Percentiles rank a stretch among this genome's conserved stretches.
Conservation (phyloP, 1,284 basidiomycete genomes). For the Boletus albobrunnescens region DNA sequence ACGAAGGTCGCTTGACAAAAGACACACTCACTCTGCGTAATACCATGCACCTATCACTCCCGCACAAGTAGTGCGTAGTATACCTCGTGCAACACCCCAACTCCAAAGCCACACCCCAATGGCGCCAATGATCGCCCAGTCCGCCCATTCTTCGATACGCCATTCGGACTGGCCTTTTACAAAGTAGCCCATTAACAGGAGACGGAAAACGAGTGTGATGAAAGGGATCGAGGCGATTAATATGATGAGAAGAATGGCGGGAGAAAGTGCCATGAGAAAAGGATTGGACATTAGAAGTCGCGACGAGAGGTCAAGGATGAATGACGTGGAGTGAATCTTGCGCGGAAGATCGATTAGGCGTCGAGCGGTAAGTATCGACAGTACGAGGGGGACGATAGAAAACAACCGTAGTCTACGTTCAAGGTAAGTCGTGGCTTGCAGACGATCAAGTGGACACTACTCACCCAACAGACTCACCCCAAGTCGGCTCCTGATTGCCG, state of each 20-base stretch:
- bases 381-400: slow-evolving; percentile 67
- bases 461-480: slow-evolving; percentile 80
- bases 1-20: neutral
- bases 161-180: slow-evolving; percentile 51
- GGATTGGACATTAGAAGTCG: slow-evolving; percentile 75
- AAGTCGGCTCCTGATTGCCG: slow-evolving; percentile 61
- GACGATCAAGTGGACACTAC: slow-evolving; percentile 26
- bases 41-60: slow-evolving; percentile 92
- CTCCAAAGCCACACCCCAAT: slow-evolving; percentile 83
- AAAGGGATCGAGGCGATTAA: slow-evolving; percentile 81
- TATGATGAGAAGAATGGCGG: slow-evolving; percentile 69
- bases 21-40: slow-evolving; percentile 65
- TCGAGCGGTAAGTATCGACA: slow-evolving; percentile 70
- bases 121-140: slow-evolving; percentile 73
- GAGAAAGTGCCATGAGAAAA: slow-evolving; percentile 77
- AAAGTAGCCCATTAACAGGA: slow-evolving; percentile 72
- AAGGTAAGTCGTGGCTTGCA: slow-evolving; percentile 1
- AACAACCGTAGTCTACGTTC: slow-evolving; percentile 64
- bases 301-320: slow-evolving; percentile 77
- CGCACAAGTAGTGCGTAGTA: slow-evolving; percentile 74
- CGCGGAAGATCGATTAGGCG: slow-evolving; percentile 66
- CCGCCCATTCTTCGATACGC: slow-evolving; percentile 76
- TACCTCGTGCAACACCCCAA: slow-evolving; percentile 83
- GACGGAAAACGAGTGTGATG: slow-evolving; percentile 76
- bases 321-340: slow-evolving; percentile 66